Base-by-base conservation (phyloP, 176 grass and related monocot genomes). In the Musa schizocarpa region DNA sequence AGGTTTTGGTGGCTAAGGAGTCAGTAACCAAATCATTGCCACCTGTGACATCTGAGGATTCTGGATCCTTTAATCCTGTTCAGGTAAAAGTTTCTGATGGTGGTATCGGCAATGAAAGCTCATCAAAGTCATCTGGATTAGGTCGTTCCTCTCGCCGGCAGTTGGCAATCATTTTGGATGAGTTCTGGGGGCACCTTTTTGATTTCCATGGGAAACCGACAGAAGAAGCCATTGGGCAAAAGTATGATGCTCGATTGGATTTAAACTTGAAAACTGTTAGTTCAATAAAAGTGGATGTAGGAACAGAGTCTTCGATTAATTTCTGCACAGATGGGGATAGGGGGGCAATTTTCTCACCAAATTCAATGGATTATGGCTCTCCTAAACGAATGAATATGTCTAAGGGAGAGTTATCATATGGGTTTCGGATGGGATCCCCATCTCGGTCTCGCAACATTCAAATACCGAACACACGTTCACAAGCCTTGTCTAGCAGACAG, bases 121-220 rank as follows among this genome's bases (percentile, higher is more conserved):
- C 92, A n/a, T 92, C 83, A 2, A 92, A 86, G 67, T 71, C 89
- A 64, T 99, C 96, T 25, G 88, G 96, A 84, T 89, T 95, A 79
- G 96, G 96, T 29, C 96, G 96, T 77, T 86, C 96, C 77, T 82
- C 91, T 86, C 83, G 96, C 68, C 88, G 71, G 54, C 91, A 99
- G 69, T 81, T 99, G 26, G 80, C 96, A 14, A 74, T 81, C 59
- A 89, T 79, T 81, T 90, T 99, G 74, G 88, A 99, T 72, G 91
- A 99, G 74, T 99, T 99, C 84, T 99, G 96, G 96, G 88, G 80
- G 29, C 77, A 99, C 79, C 79, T 99, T 27, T 99, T 99, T 81
- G 90, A 99, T 88, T 92, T 91, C 74, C 91, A 99, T 59, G 96
- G 96, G 75, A 94, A 92, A 68, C 74, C 91, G 63, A 89, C 83